phyloP scores from a whole-genome alignment of 1,284 basidiomycete genomes.

The Puccinia novopanici region DNA sequence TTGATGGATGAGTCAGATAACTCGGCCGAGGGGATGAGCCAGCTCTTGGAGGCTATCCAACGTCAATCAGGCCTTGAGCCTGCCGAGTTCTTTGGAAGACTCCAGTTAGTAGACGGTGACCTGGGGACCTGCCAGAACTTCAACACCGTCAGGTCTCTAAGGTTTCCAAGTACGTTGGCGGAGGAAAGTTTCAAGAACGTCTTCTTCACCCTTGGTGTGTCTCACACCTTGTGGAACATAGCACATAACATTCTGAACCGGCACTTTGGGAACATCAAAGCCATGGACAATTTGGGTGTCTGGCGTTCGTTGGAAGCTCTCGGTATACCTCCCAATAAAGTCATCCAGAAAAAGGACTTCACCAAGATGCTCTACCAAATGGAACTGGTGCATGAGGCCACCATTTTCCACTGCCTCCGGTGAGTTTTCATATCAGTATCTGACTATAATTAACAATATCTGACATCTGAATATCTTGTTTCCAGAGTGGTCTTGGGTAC shows the following conservation, averaged over 20 bases:
- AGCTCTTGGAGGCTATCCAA: not conserved
- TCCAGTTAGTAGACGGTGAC: not conserved
- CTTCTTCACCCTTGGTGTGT: not conserved
- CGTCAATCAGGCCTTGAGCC: not conserved
- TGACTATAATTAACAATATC: not conserved
- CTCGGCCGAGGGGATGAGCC: not conserved
- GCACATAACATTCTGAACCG: not conserved
- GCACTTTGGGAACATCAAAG: not conserved
- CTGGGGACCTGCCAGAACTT: not conserved
- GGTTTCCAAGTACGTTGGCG: not conserved
- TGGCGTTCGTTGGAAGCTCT: not conserved
- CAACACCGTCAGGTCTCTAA: not conserved
- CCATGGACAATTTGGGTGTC: not conserved
- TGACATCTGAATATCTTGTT: not conserved
- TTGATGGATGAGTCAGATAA: conserved; percentile 10
- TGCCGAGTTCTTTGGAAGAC: not conserved
- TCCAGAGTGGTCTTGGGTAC: not conserved
- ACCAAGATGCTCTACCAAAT: not conserved
- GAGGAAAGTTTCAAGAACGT: not conserved
- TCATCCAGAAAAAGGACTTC: no score
- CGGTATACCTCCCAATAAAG: not conserved
- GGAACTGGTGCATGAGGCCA: conserved; percentile 1
- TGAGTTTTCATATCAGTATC: not conserved
- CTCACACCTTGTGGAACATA: no score
- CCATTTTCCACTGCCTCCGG: not conserved